phyloP scores from a whole-genome alignment of 2,329 filamentous ascomycete species.

The Aspergillus calidoustus region DNA sequence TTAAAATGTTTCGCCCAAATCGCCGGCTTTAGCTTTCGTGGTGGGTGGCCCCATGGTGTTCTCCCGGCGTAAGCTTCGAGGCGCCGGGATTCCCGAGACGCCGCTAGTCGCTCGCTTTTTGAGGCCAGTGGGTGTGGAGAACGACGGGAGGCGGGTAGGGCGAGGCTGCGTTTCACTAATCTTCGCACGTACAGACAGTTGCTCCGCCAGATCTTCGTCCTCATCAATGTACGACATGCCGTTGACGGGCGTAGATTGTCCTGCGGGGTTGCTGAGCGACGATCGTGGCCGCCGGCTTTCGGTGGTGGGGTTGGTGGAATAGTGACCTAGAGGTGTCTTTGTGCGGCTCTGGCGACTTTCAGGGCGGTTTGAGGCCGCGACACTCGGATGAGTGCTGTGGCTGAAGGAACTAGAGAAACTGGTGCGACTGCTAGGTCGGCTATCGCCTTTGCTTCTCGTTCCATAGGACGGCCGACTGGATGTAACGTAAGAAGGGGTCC shows the following conservation, averaged over 20 bases:
- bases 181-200: slow-evolving; percentile 38
- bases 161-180: slow-evolving; percentile 38
- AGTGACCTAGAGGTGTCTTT: slow-evolving; percentile 67
- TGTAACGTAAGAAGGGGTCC: slow-evolving; percentile 39
- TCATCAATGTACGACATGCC: slow-evolving; percentile 61
- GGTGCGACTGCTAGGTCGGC: slow-evolving; percentile 75
- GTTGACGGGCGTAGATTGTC: slow-evolving; percentile 61
- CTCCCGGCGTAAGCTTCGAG: slow-evolving; percentile 43
- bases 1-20: slow-evolving; percentile 63
- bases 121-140: slow-evolving; percentile 54
- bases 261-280: slow-evolving; percentile 65
- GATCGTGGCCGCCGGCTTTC: slow-evolving; percentile 67
- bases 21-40: slow-evolving; percentile 56
- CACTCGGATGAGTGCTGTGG: slow-evolving; percentile 43
- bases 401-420: slow-evolving; percentile 58
- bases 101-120: slow-evolving; percentile 59
- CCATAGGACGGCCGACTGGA: slow-evolving; percentile 55
- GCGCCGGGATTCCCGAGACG: slow-evolving; percentile 44
- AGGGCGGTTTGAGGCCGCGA: slow-evolving; percentile 57
- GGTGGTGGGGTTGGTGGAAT: slow-evolving; percentile 53
- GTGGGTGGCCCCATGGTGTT: slow-evolving; percentile 55
- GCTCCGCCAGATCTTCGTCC: slow-evolving; percentile 53
- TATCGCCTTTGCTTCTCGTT: slow-evolving; percentile 49
- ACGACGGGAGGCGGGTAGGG: slow-evolving; percentile 47
- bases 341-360: slow-evolving; percentile 68